Base-by-base conservation (phyloP, 129 eudicot genomes). In the Ambrosia trifida region DNA sequence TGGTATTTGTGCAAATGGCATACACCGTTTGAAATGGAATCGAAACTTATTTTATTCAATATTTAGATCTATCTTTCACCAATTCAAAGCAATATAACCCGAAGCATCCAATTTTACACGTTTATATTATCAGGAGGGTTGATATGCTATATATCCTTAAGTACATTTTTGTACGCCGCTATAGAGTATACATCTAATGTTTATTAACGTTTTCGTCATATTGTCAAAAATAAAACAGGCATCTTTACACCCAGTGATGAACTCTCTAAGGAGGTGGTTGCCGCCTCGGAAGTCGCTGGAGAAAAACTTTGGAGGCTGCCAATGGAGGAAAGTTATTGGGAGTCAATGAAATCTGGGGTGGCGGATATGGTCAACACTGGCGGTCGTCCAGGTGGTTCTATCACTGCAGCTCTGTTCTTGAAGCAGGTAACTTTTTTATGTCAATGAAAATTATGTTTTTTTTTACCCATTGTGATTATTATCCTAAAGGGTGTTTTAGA, bases 361-460 rank as follows among this genome's bases (percentile, higher is more conserved):
- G 98, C 98, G 35, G 98, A 93, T 80, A 93, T 93, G 98, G 95
- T 89, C 5, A 93, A 93, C 82, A 89, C 98, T 2, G 98, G 98
- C 68, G 85, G 88, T 65, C 96, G 92, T 63, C 90, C 68, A 52
- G 98, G 96, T 65, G 98, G 96, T 81, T 72, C 98, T 9, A 93
- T 93, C 46, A 87, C 88, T n/a, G 98, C 98, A 17, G 96, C 98
- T 74, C 91, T 93, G 66, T 93, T 93, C 95, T 83, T 93, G 75
- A 93, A 89, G 77, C 98, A 89, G 98, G 98, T 93, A 81, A 17
- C 46, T 32, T 61, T 10, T 41, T 70, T 30, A 41, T 14, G 2
- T 31, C 40, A 14, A 38, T 19, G 16, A 49, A 62, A 50, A 35
- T 14, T 52, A 7, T 1, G 7, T 40, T 40, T 40, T 8, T 38